These are phyloP conservation scores for Lepidium didymum DNA, from an alignment of 345 rosid genomes.

Conservation along the genomic window DNA sequence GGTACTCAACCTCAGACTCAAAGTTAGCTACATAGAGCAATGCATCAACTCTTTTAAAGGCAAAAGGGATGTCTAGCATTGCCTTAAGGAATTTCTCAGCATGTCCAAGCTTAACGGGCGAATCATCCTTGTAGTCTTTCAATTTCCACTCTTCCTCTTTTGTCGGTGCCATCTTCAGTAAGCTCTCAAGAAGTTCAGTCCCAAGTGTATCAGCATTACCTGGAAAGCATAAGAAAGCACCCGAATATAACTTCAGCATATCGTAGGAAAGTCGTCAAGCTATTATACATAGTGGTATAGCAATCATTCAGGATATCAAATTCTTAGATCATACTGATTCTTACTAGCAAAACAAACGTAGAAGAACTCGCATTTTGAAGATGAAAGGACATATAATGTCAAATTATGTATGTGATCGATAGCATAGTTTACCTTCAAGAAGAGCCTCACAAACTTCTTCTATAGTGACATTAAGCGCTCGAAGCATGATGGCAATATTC, in stretches of 20 bases:
- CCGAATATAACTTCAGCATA: background rate
- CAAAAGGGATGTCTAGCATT: conserved; percentile 88
- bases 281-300: background rate
- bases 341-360: background rate
- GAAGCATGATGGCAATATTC: conserved; percentile 84
- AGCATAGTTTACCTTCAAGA: conserved; percentile 63
- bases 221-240: conserved; percentile 24
- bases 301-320: background rate
- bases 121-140: conserved; percentile 66
- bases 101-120: conserved; percentile 75
- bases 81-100: conserved; percentile 91
- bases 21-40: conserved; percentile 90
- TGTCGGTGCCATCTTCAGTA: conserved; percentile 85
- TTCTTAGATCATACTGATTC: background rate
- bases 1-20: conserved; percentile 81
- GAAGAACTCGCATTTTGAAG: background rate
- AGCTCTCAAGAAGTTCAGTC: conserved; percentile 89
- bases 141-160: conserved; percentile 92
- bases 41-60: conserved; percentile 76
- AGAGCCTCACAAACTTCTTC: conserved; percentile 99
- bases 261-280: background rate
- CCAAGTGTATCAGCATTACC: conserved; percentile 91
- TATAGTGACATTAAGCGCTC: conserved; percentile 83
- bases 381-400: background rate
- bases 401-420: background rate